A percentile compares a stretch with the other conserved stretches of the same genome.
phyloP scores from a whole-genome alignment of 768 basidiomycete genomes.

The Rhizopogon sp. region DNA sequence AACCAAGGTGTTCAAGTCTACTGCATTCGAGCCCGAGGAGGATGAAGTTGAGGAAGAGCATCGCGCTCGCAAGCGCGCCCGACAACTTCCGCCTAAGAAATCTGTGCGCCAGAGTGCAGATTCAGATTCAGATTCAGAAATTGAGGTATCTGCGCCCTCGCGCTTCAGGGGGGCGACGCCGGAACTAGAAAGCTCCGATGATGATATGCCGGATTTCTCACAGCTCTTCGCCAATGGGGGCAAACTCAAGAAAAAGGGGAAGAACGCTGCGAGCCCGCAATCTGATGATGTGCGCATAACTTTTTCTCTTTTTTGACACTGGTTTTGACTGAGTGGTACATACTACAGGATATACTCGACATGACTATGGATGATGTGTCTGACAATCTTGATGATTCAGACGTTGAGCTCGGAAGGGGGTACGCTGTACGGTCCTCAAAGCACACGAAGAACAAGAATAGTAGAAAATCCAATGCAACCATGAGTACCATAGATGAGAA shows the following conservation, averaged over 20 bases:
- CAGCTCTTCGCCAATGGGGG: conserved; percentile 29
- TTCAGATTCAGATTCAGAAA: conserved; percentile 7
- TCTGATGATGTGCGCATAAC: neutral
- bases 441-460: neutral
- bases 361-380: conserved; percentile 28
- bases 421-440: neutral
- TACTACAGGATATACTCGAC: conserved; percentile 15
- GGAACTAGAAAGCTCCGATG: conserved; percentile 40
- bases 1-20: conserved; percentile 51
- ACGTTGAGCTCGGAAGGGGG: conserved; percentile 13
- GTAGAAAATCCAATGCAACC: neutral
- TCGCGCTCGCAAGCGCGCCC: conserved; percentile 26
- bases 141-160: neutral
- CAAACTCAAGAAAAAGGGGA: conserved; percentile 24
- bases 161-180: conserved; percentile 14
- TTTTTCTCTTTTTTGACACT: neutral
- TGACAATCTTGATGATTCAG: conserved; percentile 18
- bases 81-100: conserved; percentile 4
- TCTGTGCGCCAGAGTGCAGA: conserved; percentile 3
- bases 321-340: neutral
- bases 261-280: neutral
- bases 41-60: conserved; percentile 46
- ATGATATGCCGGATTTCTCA: conserved; percentile 48
- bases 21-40: conserved; percentile 65
- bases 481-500: neutral